Evolutionary conservation across 176 grass and related monocot species (phyloP).

Genomic region (Hsuehochloa calcarea): DNA sequence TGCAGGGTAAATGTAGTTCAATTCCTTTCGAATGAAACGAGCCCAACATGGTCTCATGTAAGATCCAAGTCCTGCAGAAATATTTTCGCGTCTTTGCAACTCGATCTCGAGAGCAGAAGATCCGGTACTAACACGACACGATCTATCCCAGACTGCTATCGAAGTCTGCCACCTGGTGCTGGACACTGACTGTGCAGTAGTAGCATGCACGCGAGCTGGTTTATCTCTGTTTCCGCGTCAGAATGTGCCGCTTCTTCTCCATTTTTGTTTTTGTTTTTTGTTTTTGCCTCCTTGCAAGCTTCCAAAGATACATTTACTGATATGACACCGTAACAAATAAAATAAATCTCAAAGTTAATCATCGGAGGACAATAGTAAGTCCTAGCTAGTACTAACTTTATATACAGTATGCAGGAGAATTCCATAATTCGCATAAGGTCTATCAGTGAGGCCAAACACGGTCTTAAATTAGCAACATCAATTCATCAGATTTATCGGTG

Average conservation of each 20-base stretch:
- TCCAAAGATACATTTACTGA: not conserved
- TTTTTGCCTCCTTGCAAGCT: not conserved
- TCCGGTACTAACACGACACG: too few relatives aligned
- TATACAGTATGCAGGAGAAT: not conserved
- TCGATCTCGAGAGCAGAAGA: too few relatives aligned
- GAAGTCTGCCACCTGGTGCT: not conserved
- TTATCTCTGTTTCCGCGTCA: not conserved
- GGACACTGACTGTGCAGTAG: not conserved
- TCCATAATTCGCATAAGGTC: not conserved
- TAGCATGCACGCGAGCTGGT: not conserved
- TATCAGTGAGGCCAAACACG: not conserved
- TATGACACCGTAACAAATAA: not conserved
- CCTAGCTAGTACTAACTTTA: not conserved
- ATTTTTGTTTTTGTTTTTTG: too few relatives aligned
- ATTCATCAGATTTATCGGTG: constrained; percentile 51
- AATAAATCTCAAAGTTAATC: not conserved
- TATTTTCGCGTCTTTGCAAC: too few relatives aligned
- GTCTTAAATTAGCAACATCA: constrained; percentile 30
- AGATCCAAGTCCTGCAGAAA: too few relatives aligned
- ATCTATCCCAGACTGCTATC: too few relatives aligned
- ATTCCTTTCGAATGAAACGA: not conserved
- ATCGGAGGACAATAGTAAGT: not conserved
- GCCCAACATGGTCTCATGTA: too few relatives aligned
- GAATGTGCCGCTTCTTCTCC: not conserved
- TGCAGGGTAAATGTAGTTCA: not conserved